Base-by-base conservation (phyloP, 2,329 filamentous ascomycete genomes). In the Tolypocladium amazonense region DNA sequence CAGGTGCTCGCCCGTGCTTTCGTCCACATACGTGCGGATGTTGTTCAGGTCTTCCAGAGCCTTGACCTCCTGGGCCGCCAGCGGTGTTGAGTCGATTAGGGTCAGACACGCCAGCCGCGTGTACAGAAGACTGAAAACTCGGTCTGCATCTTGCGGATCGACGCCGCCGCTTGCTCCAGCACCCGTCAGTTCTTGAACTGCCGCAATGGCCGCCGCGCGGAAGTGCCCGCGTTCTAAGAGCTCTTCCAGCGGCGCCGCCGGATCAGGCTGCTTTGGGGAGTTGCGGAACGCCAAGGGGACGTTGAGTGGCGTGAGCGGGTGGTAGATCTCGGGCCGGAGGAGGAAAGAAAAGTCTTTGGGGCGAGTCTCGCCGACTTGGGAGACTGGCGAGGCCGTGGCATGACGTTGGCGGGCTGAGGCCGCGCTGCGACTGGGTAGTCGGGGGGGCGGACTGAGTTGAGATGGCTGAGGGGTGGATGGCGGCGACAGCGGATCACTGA, bases 31-130 rank as follows among this genome's bases (percentile, higher is more conserved):
- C 62, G 77, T 81, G 59, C 74, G 74, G 11, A 73, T 74, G 27
- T 79, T 79, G 67, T 82, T 84, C 1, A 87, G 73, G 66, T 88
- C 85, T 66, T 86, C 83, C 2, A 88, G 75, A 2, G 81, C 81
- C 67, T 86, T 85, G 37, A 83, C 83, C 68, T 88, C 85, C 67
- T 87, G 87, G 50, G 76, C 87, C 20, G 88, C 90, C 43, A 90
- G 76, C n/a, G 83, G 70, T 6, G 83, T 85, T 60, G 88, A 85
- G 62, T 89, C 87, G 54, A 92, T 87, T 2, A 97, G 80, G 45
- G 91, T 89, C 8, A 97, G 79, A 68, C 89, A 95, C 23, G 89
- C 86, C 0, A 97, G 80, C 1, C 93, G 86, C 1, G 87, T 88
- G 73, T 96, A 92, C 2, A 96, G 78, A 20, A 97, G 79, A 45